Evolutionary conservation across 495 filamentous ascomycete species (phyloP), one percentile per base, ranked within the genome.

Genomic region (Coniosporium apollinis): DNA sequence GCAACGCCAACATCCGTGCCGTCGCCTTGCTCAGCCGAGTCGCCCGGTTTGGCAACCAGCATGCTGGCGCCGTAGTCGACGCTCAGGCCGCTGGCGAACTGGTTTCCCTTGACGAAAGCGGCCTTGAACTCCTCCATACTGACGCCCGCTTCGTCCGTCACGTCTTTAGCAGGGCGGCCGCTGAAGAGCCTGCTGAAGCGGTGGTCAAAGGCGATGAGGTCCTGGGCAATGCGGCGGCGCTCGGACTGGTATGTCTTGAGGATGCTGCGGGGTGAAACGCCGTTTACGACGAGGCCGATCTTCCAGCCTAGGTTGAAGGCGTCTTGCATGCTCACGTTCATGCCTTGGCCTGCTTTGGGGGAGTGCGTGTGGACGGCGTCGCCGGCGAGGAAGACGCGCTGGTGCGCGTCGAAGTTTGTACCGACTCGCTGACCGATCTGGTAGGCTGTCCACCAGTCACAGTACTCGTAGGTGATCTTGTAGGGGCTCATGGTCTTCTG

Each of bases 231-330:
- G 9, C 67, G 60, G 34, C 72, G 69, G 22, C 82, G 69, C 55
- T 89, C 82, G 3, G 57, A 44, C 42, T 78, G 62, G 50, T 89
- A 89, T 0, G 82, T 83, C 30, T 65, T 55, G n/a, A 87, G 62
- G 5, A 84, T 52, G 5, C 49, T 50, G 10, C 65, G 62, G 18
- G 62, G 44, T 0, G 69, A 69, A 20, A 76, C 64, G 7, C 76
- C 77, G 22, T 66, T 61, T 39, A 83, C 67, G 17, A 79, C 74
- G 20, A 72, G 67, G 37, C 73, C 71, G 16, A 92, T 66, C 54
- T 89, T 91, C 83, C 83, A 92, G 3, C 74, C 80, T 3, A 92
- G 62, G 46, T 91, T 89, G 44, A 73, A 72, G 3, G 76, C 72
- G 49, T 92, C 83, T 25, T 83, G 68, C 61, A 91, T 80, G 9